Percentiles rank a stretch among this genome's conserved stretches.
Conservation (phyloP, 2,329 filamentous ascomycete species). For the Claviceps monticola region DNA sequence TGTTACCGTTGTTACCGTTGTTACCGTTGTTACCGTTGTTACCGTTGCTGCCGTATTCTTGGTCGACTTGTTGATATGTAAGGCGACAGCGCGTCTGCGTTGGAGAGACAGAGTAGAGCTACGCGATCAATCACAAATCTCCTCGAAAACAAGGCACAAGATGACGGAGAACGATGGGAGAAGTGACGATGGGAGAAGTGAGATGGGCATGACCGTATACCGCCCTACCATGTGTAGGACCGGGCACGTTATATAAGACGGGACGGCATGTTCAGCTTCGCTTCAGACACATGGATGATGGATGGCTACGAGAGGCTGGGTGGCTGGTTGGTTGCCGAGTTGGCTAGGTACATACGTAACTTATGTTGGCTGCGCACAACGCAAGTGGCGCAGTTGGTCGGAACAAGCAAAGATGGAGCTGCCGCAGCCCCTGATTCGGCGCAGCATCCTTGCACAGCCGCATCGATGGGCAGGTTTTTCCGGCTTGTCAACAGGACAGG, state of each 20-base stretch:
- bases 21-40: neutral
- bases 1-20: neutral
- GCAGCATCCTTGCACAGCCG: neutral
- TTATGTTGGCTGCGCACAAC: neutral
- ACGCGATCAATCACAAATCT: neutral
- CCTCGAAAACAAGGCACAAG: neutral
- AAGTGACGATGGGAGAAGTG: too few species aligned
- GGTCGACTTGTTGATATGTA: too few species aligned
- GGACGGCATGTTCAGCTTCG: neutral
- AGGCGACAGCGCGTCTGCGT: neutral
- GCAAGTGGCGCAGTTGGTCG: conserved; percentile 5
- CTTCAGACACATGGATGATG: neutral
- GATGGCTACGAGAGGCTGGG: neutral
- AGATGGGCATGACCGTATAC: too few species aligned
- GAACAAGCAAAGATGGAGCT: neutral
- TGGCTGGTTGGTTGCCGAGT: neutral
- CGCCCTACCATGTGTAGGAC: too few species aligned
- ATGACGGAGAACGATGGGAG: neutral
- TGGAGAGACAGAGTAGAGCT: too few species aligned
- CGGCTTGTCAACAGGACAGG: neutral
- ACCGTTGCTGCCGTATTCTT: neutral
- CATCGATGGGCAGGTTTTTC: neutral
- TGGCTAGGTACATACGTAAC: neutral
- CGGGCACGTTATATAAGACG: too few species aligned
- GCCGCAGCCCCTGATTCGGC: neutral